Evolutionary conservation across 1,139 yeast species (phyloP).

Genomic region (Sugiyamaella japonica): DNA sequence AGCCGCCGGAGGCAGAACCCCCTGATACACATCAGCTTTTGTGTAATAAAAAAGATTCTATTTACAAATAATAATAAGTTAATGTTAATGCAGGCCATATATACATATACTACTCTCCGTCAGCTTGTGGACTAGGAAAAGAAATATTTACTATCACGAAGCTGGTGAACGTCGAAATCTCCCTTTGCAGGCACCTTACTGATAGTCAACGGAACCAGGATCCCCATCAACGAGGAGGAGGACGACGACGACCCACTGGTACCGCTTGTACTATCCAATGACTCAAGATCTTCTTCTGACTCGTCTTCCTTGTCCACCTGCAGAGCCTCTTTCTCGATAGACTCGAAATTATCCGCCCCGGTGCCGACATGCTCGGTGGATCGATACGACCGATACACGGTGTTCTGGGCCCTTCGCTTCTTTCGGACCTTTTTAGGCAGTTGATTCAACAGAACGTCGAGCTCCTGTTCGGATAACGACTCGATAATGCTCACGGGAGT

Average conservation of each 20-base stretch:
- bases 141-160: conserved; percentile 76
- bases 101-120: too few species aligned
- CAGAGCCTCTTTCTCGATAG: conserved; percentile 17
- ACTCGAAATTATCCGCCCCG: conserved; percentile 35
- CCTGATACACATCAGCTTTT: too few species aligned
- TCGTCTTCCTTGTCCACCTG: conserved; percentile 21
- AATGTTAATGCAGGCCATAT: too few species aligned
- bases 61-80: too few species aligned
- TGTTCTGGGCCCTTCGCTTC: conserved; percentile 13
- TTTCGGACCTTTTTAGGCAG: conserved; percentile 19
- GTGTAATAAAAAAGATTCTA: too few species aligned
- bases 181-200: conserved; percentile 83
- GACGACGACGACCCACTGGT: neutral
- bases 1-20: neutral
- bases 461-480: conserved; percentile 31
- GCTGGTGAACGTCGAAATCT: conserved; percentile 72
- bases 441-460: conserved; percentile 28
- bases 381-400: conserved; percentile 22
- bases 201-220: conserved; percentile 62
- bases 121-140: conserved; percentile 43
- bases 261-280: conserved; percentile 11
- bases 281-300: conserved; percentile 19
- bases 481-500: conserved; percentile 76
- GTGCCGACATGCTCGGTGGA: conserved; percentile 42
- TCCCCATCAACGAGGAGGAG: conserved; percentile 31